Evolutionary conservation across 75 land plant genomes (phyloP).

Genomic region (Gnetum montanum): DNA sequence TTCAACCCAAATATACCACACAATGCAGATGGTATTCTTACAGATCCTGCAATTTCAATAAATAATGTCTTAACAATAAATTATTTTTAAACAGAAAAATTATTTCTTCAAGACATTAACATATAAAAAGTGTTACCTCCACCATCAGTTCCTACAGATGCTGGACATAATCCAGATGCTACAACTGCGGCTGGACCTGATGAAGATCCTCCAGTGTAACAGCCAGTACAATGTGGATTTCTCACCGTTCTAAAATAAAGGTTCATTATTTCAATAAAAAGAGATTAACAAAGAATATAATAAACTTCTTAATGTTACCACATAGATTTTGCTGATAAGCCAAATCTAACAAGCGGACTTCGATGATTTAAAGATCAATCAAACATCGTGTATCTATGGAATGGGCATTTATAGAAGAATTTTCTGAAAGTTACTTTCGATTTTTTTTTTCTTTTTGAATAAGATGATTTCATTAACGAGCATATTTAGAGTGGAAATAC

Average conservation of each 20-base stretch:
- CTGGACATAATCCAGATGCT: constrained; percentile 86
- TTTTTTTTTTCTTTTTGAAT: no score
- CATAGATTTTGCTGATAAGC: not conserved
- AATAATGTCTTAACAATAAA: not conserved
- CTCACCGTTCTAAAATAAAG: constrained; percentile 78
- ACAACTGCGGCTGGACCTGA: constrained; percentile 94
- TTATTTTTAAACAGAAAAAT: no score
- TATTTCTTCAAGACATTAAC: not conserved
- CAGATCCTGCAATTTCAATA: constrained; percentile 57
- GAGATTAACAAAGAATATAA: not conserved
- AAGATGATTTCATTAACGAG: no score
- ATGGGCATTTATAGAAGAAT: no score
- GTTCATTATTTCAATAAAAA: no score
- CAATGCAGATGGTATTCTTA: constrained; percentile 84
- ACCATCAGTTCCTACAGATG: constrained; percentile 91
- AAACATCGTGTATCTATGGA: no score
- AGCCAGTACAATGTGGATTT: constrained; percentile 65
- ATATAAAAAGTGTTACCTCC: constrained; percentile 80
- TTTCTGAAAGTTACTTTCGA: no score
- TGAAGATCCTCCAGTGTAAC: constrained; percentile 96
- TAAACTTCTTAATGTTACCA: not conserved
- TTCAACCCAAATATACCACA: constrained; percentile 93
- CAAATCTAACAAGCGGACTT: no score
- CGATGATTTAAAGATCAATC: no score
- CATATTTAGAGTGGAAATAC: no score